Base-by-base conservation (phyloP, 805 yeast genomes). In the Candida sonorensis region DNA sequence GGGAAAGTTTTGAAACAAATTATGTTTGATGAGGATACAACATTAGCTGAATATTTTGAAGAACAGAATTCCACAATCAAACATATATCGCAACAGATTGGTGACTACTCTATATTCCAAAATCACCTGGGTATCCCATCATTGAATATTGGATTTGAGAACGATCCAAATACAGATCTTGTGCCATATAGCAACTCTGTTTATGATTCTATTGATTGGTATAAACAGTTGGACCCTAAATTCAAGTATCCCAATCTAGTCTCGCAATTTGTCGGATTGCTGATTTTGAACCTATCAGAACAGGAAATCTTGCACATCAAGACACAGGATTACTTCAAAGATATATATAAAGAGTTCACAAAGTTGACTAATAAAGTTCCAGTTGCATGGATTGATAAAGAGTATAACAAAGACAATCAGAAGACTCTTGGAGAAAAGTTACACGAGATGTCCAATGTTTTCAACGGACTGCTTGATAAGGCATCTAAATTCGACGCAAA, bases 91-190 rank as follows among this genome's bases (percentile, higher is more conserved):
- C 65, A 73, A 8, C 70, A 72, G 6, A 36, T 50, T 32, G 63
- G 78, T 2, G 81, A 75, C 46, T 70, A 63, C 45, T 64, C 73
- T 3, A 75, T 74, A 8, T 77, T 78, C 43, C 83, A 79, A 51
- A 71, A 72, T 45, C 77, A 74, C 48, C 51, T 79, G 41, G 88
- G 86, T 5, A 69, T 81, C 24, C 83, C 88, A 2, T 67, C 81
- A 0, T 64, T 75, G 9, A 66, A 67, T 31, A 51, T 75, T 33
- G 70, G 73, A 7, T 71, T 68, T 44, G 32, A 30, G 4, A 50
- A 49, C 26, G 50, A 59, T 30, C 56, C 54, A 3, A 34, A 40
- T 9, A 42, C 45, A 4, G 79, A 75, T 49, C 68, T 80, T 5
- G 61, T 75, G n/a, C 67, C 67, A 34, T 79, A 75, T 40, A 57